Conservation (phyloP, 2,329 filamentous ascomycete species). For the Apiospora marii region DNA sequence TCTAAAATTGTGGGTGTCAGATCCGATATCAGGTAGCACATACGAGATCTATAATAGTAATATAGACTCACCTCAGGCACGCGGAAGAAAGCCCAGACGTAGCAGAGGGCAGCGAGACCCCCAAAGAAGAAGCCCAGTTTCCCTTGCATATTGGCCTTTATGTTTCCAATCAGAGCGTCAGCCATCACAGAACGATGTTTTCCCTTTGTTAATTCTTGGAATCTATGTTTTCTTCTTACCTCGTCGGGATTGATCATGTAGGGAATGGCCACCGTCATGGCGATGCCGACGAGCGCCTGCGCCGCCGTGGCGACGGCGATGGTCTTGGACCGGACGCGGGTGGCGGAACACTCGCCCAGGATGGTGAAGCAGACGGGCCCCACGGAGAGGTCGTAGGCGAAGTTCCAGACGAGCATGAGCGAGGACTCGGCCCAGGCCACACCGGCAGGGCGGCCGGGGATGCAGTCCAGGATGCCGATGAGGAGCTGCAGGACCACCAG, state of each 20-base stretch:
- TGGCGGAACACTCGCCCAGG: conserved; percentile 59
- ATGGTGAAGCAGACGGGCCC: conserved; percentile 61
- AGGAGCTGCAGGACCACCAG: conserved; percentile 56
- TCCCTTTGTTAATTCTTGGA: too few species aligned
- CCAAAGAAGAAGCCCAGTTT: conserved; percentile 52
- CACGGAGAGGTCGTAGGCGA: conserved; percentile 60
- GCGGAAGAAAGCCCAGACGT: conserved; percentile 46
- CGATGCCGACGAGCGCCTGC: conserved; percentile 50
- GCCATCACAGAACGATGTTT: too few species aligned
- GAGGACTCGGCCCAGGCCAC: conserved; percentile 57
- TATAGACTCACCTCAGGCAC: conserved; percentile 36
- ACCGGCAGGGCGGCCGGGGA: conserved; percentile 48
- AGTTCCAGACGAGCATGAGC: conserved; percentile 59
- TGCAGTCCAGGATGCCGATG: conserved; percentile 55
- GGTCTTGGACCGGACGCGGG: conserved; percentile 53
- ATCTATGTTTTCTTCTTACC: too few species aligned
- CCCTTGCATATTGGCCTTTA: conserved; percentile 49
- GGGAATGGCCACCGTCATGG: conserved; percentile 53
- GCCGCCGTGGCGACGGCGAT: conserved; percentile 53
- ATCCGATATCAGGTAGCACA: too few species aligned
- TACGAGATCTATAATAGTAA: not conserved
- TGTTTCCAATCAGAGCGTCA: too few species aligned
- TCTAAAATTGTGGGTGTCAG: not conserved
- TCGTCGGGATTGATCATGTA: conserved; percentile 54
- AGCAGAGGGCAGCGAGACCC: conserved; percentile 45